Conservation (phyloP, 441 rosid genomes). For the Brassica hybrid region DNA sequence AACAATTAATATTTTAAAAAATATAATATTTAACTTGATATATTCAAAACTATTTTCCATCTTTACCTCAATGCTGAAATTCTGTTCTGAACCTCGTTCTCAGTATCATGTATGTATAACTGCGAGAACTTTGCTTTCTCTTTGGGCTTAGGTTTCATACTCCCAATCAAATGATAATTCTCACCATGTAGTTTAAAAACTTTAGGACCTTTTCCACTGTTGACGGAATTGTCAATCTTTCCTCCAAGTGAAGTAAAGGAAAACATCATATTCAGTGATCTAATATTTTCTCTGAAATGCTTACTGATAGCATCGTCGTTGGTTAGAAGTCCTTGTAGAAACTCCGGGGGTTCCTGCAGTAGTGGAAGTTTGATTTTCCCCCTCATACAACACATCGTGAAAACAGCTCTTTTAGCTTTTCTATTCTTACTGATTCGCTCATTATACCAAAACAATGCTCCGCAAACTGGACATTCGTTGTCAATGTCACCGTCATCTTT, state of each 20-base stretch:
- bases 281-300: neutral
- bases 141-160: neutral
- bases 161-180: neutral
- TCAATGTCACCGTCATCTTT: neutral
- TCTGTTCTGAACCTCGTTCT: neutral
- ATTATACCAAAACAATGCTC: neutral
- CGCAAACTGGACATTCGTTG: neutral
- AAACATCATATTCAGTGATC: neutral
- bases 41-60: too few relatives aligned
- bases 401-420: too few relatives aligned
- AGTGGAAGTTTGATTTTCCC: neutral
- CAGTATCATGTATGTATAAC: neutral
- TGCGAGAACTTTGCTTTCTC: neutral
- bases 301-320: neutral
- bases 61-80: neutral
- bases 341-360: neutral
- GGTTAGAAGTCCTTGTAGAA: neutral
- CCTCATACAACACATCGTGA: neutral
- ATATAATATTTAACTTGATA: too few relatives aligned
- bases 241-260: neutral
- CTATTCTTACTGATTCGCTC: too few relatives aligned
- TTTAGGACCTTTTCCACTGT: neutral
- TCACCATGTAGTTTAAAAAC: neutral
- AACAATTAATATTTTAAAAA: too few relatives aligned
- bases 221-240: neutral